Base-by-base conservation (phyloP, 805 yeast species). In the Ogataea glucozyma region DNA sequence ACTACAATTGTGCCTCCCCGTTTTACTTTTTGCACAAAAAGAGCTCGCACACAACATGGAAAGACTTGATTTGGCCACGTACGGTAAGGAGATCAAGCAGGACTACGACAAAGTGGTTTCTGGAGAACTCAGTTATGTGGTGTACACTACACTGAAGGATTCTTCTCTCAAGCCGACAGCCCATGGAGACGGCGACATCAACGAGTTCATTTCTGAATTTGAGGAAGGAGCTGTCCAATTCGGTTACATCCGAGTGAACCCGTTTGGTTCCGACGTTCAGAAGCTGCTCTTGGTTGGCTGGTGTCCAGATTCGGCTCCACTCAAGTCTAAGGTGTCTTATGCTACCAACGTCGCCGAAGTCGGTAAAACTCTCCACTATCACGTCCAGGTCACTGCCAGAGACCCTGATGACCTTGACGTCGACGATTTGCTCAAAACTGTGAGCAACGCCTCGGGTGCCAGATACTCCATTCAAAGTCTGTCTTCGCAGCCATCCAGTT, bases 281-380 rank as follows among this genome's bases (percentile, higher is more conserved):
- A 93, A 93, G 70, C 72, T 87, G 51, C 76, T 91, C 23, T 71
- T 93, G 36, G 73, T 93, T 27, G 98, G 97, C 39, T 91, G 97
- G 97, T 87, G 96, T 68, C 99, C 99, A 6, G 98, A 93, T 64
- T 87, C 91, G 43, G 90, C 96, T 17, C 95, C 97, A 50, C 73
- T 72, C 59, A 85, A 82, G 60, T 72, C 83, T 20, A 77, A 88
- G 55, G 76, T 87, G 34, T 81, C 89, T 1, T 86, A 82, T 66
- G 89, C 91, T 20, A 68, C 79, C 47, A 86, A 85, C 64, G 82
- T 85, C 52, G 88, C 87, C 30, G 86, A 82, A 30, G 85, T 86
- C 16, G 78, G 89, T 20, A 79, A 74, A 46, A 71, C 79, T 16
- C 72, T 86, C 57, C 95, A 96, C 35, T 93, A 91, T 67, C 99